phyloP scores from a whole-genome alignment of 495 filamentous ascomycete species.

The Aspergillus ostianus region DNA sequence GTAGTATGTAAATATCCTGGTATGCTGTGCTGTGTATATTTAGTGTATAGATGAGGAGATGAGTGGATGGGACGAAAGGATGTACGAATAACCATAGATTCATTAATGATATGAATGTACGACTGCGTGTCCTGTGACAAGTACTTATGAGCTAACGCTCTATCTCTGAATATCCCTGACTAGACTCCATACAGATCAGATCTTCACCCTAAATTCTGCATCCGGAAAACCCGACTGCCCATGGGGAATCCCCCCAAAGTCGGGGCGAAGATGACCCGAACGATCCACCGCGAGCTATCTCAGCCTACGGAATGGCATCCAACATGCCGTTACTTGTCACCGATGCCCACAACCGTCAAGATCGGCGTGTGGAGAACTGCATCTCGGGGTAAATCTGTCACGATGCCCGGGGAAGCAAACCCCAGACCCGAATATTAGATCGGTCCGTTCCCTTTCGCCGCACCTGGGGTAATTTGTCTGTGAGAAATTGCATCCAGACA shows the following conservation, averaged over 20 bases:
- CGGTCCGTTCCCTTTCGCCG: not conserved
- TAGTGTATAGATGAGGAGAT: constrained; percentile 2
- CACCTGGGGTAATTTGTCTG: not conserved
- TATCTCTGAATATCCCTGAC: too few relatives aligned
- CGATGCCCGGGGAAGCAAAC: not conserved
- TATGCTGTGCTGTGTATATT: not conserved
- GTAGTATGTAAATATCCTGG: not conserved
- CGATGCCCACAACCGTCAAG: not conserved
- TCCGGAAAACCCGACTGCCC: constrained; percentile 1
- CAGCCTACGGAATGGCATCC: not conserved
- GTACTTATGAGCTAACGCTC: too few relatives aligned
- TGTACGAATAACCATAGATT: not conserved
- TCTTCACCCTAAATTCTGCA: not conserved
- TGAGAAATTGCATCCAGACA: too few relatives aligned
- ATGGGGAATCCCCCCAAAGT: constrained; percentile 10
- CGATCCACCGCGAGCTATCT: not conserved
- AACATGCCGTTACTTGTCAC: not conserved
- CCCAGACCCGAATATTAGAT: not conserved
- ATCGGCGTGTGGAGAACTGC: not conserved
- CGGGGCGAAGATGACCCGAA: constrained; percentile 11
- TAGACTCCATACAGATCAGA: too few relatives aligned
- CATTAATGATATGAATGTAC: too few relatives aligned
- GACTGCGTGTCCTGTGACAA: too few relatives aligned
- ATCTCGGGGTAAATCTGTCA: not conserved
- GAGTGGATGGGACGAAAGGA: not conserved